A percentile compares a stretch with the other conserved stretches of the same genome.
Evolutionary conservation across 192 early-diverging fungal genomes (phyloP).

Genomic region (Bifiguratus adelaidae): DNA sequence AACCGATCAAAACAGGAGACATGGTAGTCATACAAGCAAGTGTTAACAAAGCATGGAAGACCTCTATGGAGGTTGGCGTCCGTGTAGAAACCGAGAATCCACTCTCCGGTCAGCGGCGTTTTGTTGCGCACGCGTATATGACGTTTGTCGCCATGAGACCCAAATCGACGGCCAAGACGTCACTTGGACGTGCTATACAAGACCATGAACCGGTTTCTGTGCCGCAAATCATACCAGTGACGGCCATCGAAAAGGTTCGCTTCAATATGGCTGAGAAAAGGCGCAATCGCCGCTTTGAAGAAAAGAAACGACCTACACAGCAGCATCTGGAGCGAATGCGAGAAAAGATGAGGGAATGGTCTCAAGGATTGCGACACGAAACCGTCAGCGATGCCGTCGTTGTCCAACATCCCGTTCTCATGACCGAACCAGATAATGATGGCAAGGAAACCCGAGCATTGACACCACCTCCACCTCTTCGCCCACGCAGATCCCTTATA

Average conservation of each 20-base stretch:
- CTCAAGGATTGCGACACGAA: conserved; percentile 14
- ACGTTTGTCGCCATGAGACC: conserved; percentile 47
- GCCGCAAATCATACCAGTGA: conserved; percentile 36
- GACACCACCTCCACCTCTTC: not conserved
- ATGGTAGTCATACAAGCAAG: conserved; percentile 47
- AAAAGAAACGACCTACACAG: conserved; percentile 10
- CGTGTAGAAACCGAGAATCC: conserved; percentile 57
- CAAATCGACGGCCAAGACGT: conserved; percentile 7
- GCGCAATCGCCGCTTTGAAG: conserved; percentile 23
- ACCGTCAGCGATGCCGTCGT: conserved; percentile 9
- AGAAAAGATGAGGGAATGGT: conserved; percentile 29
- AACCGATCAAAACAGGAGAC: conserved; percentile 48
- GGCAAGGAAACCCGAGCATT: conserved; percentile 1
- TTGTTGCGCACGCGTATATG: conserved; percentile 55
- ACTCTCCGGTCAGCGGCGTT: conserved; percentile 35
- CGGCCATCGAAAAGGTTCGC: conserved; percentile 37
- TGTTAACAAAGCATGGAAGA: conserved; percentile 61
- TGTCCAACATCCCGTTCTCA: conserved; percentile 12
- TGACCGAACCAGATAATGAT: not conserved
- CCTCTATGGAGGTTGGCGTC: conserved; percentile 65
- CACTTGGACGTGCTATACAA: conserved; percentile 6
- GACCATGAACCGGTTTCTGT: conserved; percentile 20
- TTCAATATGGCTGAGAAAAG: conserved; percentile 47
- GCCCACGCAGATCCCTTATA: not conserved
- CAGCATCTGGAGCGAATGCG: conserved; percentile 22